Evolutionary conservation across 331 rosid genomes (phyloP), one percentile per base, ranked within the genome.

Genomic region (Spiraea crenata): DNA sequence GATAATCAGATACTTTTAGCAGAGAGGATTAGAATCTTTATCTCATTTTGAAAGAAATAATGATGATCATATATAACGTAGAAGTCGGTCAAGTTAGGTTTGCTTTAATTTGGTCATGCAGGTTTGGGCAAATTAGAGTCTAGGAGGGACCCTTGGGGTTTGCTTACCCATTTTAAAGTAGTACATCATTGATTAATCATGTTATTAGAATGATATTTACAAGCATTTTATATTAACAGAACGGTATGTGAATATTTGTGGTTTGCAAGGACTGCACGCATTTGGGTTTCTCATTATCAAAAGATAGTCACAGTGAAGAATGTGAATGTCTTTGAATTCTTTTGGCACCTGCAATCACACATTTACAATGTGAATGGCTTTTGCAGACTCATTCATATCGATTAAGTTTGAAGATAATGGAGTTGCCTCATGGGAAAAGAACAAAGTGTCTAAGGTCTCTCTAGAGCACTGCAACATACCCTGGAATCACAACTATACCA

Each of bases 331-430:
- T 64, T 66, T 62, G 77, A 65, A 76, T 57, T 52, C 41, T 35
- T 37, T 65, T 31, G 73, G 67, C 67, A 41, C 44, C 69, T 31
- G 48, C 19, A 51, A 66, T 76, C 71, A 67, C 67, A 51, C 17
- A 76, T 31, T 63, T 46, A 74, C 75, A 52, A 45, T 35, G 45
- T 17, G 42, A 20, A 40, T 64, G 54, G 54, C 59, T 66, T 74
- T 70, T 67, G 81, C 78, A 86, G 99, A 95, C 31, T 91, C 99
- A 11, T 95, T 91, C 83, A 95, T 95, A 81, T 95, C 99, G 75
- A 95, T 95, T 80, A 88, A 91, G 85, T 91, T 95, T 71, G 96
- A 81, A 85, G 90, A 88, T 11, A 91, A 95, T 75, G 99, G 99
- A 58, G 85, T 78, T 66, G 96, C 88, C 46, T 89, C 96, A 16